These are phyloP conservation scores for Salvia splendens DNA, from an alignment of 257 asterid species.

Conservation along the genomic window DNA sequence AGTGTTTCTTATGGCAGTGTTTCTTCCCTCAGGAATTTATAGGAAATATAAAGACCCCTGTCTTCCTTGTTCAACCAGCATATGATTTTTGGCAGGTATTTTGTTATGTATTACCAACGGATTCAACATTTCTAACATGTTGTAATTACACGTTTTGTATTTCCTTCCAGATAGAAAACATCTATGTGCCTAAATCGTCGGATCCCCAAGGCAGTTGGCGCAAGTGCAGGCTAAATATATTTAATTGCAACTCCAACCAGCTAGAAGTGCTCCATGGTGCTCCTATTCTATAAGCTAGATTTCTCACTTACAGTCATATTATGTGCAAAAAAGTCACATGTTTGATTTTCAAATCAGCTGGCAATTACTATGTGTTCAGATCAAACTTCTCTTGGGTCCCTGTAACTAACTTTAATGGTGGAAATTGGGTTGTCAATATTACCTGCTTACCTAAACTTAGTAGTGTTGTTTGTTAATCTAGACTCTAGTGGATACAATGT, in stretches of 20 bases:
- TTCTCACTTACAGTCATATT: constrained; percentile 12
- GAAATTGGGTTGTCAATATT: constrained; percentile 14
- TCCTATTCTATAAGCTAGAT: constrained; percentile 5
- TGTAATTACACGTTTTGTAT: background rate
- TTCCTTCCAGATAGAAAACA: constrained; percentile 66
- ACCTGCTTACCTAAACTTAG: background rate
- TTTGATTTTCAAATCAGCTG: background rate
- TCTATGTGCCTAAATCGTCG: constrained; percentile 64
- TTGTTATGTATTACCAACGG: constrained; percentile 20
- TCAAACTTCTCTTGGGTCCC: constrained; percentile 4
- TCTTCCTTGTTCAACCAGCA: constrained; percentile 86
- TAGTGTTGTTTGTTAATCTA: background rate
- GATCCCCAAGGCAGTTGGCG: constrained; percentile 68
- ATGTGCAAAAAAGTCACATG: background rate
- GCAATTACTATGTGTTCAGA: background rate
- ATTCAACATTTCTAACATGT: constrained; percentile 4
- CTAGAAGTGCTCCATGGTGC: constrained; percentile 79
- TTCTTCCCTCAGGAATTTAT: constrained; percentile 90
- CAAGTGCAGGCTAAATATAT: constrained; percentile 72
- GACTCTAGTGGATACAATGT: background rate
- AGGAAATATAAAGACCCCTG: constrained; percentile 67
- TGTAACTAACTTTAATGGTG: background rate
- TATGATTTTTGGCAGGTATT: constrained; percentile 96
- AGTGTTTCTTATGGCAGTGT: constrained; percentile 54
- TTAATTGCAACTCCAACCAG: constrained; percentile 62